phyloP scores from a whole-genome alignment of 768 basidiomycete genomes.

The Podaxis pistillaris region DNA sequence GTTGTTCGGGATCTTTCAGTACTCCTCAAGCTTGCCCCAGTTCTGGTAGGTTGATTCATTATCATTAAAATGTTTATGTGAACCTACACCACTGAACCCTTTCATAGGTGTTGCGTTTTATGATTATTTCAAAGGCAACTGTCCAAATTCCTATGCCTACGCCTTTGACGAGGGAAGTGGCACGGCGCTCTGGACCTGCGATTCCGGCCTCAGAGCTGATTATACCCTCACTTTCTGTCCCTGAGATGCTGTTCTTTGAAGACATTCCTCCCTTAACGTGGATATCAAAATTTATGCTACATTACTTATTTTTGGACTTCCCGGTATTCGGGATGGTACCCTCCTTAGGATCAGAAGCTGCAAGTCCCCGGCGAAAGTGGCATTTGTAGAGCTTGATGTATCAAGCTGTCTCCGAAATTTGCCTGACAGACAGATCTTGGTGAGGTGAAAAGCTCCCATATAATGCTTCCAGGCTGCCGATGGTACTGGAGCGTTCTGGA shows the following conservation, averaged over 20 bases:
- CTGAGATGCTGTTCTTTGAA: conserved; percentile 14
- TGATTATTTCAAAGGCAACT: conserved; percentile 41
- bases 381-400: too few species aligned
- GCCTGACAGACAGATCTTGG: too few species aligned
- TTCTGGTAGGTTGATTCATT: conserved; percentile 26
- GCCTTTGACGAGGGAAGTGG: conserved; percentile 52
- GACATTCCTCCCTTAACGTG: not conserved
- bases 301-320: too few species aligned
- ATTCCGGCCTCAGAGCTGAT: conserved; percentile 36
- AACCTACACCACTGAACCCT: not conserved
- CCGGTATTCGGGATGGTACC: too few species aligned
- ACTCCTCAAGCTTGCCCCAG: conserved; percentile 56
- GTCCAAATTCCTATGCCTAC: conserved; percentile 52
- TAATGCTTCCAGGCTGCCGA: too few species aligned
- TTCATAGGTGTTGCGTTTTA: conserved; percentile 21
- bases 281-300: too few species aligned
- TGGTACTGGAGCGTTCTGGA: too few species aligned
- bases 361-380: too few species aligned
- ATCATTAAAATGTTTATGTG: not conserved
- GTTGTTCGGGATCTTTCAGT: conserved; percentile 57
- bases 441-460: too few species aligned
- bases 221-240: conserved; percentile 54
- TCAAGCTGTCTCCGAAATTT: too few species aligned
- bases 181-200: conserved; percentile 54
- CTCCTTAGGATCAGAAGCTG: too few species aligned